A percentile compares a stretch with the other conserved stretches of the same genome.
Conservation (phyloP, 1,139 yeast species). For the Keqinozyma sinolaborantium region DNA sequence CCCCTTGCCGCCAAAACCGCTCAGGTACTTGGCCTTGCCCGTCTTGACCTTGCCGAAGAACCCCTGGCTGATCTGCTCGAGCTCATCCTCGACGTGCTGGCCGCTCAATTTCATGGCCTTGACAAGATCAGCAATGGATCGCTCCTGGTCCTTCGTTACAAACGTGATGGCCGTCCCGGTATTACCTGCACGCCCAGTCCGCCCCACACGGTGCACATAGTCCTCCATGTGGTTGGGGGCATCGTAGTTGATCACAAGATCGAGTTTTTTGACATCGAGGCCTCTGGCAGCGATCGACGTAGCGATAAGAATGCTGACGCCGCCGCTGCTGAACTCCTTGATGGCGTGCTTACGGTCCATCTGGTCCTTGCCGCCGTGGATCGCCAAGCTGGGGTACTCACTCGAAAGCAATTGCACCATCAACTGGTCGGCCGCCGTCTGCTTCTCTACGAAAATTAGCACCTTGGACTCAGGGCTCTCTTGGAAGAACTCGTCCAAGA, state of each 20-base stretch:
- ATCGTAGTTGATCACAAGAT: slow-evolving; percentile 80
- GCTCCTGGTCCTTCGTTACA: slow-evolving; percentile 59
- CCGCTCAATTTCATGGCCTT: slow-evolving; percentile 61
- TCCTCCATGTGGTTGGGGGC: slow-evolving; percentile 94
- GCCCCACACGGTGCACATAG: slow-evolving; percentile 92
- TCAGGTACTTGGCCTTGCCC: slow-evolving; percentile 65
- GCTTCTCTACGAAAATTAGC: slow-evolving; percentile 84
- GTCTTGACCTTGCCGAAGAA: slow-evolving; percentile 62
- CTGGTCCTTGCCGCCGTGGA: slow-evolving; percentile 95
- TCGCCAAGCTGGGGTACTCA: slow-evolving; percentile 59
- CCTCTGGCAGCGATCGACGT: slow-evolving; percentile 97
- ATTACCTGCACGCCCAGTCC: slow-evolving; percentile 92
- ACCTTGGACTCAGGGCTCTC: slow-evolving; percentile 38
- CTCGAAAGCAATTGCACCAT: slow-evolving; percentile 52
- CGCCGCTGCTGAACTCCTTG: slow-evolving; percentile 57
- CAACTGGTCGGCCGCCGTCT: slow-evolving; percentile 73
- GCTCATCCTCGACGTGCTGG: slow-evolving; percentile 37
- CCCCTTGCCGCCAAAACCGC: slow-evolving; percentile 95
- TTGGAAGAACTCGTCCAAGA: slow-evolving; percentile 44
- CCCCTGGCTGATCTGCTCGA: slow-evolving; percentile 49
- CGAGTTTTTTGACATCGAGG: slow-evolving; percentile 79
- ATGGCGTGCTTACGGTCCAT: slow-evolving; percentile 77
- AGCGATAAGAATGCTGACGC: slow-evolving; percentile 66
- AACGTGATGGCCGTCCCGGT: slow-evolving; percentile 78
- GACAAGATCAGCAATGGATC: slow-evolving; percentile 68